These are phyloP conservation scores for Geotrichum phurueaensis DNA, from an alignment of 1,139 yeast species.

Conservation along the genomic window DNA sequence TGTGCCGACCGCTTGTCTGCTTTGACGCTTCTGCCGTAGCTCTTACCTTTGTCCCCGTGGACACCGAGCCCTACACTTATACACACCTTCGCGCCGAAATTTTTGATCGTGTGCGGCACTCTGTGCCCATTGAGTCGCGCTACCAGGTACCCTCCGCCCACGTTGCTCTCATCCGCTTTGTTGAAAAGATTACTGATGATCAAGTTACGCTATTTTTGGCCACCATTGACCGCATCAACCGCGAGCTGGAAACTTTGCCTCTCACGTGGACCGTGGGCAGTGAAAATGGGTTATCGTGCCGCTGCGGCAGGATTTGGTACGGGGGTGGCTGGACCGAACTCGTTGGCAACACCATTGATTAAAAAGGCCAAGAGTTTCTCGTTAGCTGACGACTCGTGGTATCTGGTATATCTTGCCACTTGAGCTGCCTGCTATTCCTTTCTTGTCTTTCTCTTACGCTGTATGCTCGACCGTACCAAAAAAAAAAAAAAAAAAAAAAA, in stretches of 20 bases:
- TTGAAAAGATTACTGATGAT: slow-evolving; percentile 18
- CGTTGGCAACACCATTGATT: slow-evolving; percentile 2
- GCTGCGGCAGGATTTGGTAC: slow-evolving; percentile 29
- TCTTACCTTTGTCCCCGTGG: slow-evolving; percentile 24
- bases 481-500: too few relatives aligned
- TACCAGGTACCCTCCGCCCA: slow-evolving; percentile 28
- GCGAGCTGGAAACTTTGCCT: slow-evolving; percentile 15
- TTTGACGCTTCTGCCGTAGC: slow-evolving; percentile 27
- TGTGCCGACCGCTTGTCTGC: slow-evolving; percentile 22
- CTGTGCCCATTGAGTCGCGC: slow-evolving; percentile 20
- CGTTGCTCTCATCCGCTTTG: slow-evolving; percentile 27
- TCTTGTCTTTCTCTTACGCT: background rate
- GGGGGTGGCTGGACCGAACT: slow-evolving; percentile 25
- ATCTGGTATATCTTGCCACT: too few relatives aligned
- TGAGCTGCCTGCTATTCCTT: too few relatives aligned
- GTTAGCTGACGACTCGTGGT: too few relatives aligned
- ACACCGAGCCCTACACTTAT: slow-evolving; percentile 18
- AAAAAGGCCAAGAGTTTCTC: background rate
- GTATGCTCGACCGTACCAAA: too few relatives aligned
- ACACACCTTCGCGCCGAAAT: slow-evolving; percentile 22
- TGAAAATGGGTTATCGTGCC: slow-evolving; percentile 22
- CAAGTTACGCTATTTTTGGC: slow-evolving; percentile 19
- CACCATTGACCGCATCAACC: slow-evolving; percentile 15
- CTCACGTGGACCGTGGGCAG: slow-evolving; percentile 23
- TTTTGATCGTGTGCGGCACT: slow-evolving; percentile 14